These are phyloP conservation scores for Collybiopsis luxurians DNA, from an alignment of 768 basidiomycete species.

Conservation along the genomic window DNA sequence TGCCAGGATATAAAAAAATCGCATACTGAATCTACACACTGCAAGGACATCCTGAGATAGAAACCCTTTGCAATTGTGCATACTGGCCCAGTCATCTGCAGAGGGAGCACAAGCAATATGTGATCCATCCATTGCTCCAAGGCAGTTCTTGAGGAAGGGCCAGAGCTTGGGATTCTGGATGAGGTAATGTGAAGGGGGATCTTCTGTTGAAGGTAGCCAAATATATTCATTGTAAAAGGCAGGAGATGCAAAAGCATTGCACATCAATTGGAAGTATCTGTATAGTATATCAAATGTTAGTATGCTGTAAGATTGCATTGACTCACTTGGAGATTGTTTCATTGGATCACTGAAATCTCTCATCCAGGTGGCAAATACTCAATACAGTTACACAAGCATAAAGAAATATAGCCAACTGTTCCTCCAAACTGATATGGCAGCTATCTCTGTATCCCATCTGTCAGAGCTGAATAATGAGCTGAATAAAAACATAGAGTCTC, in stretches of 20 bases:
- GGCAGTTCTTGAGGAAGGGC: conserved; percentile 23
- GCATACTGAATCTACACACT: conserved; percentile 20
- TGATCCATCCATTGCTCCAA: conserved; percentile 28
- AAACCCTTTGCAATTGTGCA: conserved; percentile 23
- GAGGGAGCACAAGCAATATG: conserved; percentile 18
- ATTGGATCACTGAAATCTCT: conserved; percentile 14
- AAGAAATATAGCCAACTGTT: conserved; percentile 16
- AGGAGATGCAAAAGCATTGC: conserved; percentile 2
- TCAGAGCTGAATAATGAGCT: conserved; percentile 8
- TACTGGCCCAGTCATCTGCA: conserved; percentile 3
- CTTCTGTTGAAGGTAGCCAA: conserved; percentile 7
- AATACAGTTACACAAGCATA: conserved; percentile 15
- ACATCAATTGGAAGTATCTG: conserved; percentile 10
- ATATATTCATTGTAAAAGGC: conserved; percentile 15
- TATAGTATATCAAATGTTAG: background rate
- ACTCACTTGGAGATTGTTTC: conserved; percentile 12
- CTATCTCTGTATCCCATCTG: background rate
- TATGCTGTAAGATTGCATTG: background rate
- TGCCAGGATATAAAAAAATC: conserved; percentile 24
- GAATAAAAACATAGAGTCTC: conserved; percentile 14
- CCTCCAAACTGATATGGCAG: conserved; percentile 11
- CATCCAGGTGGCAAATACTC: conserved; percentile 14
- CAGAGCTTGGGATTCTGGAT: conserved; percentile 24
- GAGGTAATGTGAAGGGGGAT: conserved; percentile 14
- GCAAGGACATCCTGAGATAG: conserved; percentile 29